These are phyloP conservation scores for Lipomyces kockii DNA, from an alignment of 805 yeast species.

Conservation along the genomic window DNA sequence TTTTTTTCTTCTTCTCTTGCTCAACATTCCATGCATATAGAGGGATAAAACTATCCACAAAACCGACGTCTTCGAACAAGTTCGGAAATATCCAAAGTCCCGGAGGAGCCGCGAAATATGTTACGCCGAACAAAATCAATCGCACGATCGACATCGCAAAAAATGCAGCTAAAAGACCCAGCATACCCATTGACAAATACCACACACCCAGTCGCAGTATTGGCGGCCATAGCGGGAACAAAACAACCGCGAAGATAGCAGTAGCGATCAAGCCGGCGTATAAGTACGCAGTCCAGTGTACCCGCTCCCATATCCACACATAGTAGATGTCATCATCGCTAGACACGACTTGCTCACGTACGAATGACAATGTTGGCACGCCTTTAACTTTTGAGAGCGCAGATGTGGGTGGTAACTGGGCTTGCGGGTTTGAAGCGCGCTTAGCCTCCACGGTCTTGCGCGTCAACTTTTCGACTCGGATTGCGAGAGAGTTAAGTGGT, in stretches of 20 bases:
- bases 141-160: slow-evolving; percentile 80
- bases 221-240: slow-evolving; percentile 95
- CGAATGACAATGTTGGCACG: slow-evolving; percentile 49
- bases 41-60: slow-evolving; percentile 89
- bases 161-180: slow-evolving; percentile 75
- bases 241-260: slow-evolving; percentile 63
- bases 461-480: slow-evolving; percentile 65
- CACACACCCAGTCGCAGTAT: slow-evolving; percentile 89
- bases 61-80: slow-evolving; percentile 92
- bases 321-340: slow-evolving; percentile 59
- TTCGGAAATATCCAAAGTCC: slow-evolving; percentile 98
- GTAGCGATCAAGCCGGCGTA: slow-evolving; percentile 70
- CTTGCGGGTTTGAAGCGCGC: slow-evolving; percentile 19
- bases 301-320: slow-evolving; percentile 80
- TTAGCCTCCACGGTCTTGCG: slow-evolving; percentile 55
- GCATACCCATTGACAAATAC: slow-evolving; percentile 77
- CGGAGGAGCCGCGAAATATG: slow-evolving; percentile 61
- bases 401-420: slow-evolving; percentile 27
- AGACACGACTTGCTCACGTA: slow-evolving; percentile 46
- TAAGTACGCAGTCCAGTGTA: slow-evolving; percentile 64
- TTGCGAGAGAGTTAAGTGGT: slow-evolving; percentile 72
- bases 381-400: slow-evolving; percentile 48
- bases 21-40: slow-evolving; percentile 73
- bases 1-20: slow-evolving; percentile 32
- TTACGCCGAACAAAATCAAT: slow-evolving; percentile 65